Base-by-base conservation (phyloP, 106 monocot species). In the Hemerocallis citrina region DNA sequence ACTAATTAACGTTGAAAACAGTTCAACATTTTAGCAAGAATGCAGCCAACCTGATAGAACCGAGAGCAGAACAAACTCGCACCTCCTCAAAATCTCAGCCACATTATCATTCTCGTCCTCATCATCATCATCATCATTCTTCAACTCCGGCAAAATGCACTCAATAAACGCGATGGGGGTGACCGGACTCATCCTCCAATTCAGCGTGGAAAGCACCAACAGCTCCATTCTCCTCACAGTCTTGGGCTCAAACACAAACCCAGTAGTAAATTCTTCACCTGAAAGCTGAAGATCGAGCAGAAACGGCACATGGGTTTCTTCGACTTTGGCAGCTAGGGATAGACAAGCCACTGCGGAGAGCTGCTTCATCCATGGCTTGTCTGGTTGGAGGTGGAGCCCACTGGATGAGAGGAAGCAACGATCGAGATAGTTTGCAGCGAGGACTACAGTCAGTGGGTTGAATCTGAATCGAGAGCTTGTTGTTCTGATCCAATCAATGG, bases 161-260 rank as follows among this genome's bases (percentile, higher is more conserved):
- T 79, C 72, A 52, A 77, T 46, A 64, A 78, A 84, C 29, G 86
- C 73, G 40, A 92, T 69, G 0, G 92, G 78, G 1, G 92, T 92
- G 27, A 81, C 80, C 1, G 83, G 74, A 34, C 81, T 83, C 85
- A 93, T 82, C 62, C 75, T 62, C 88, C 88, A 93, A 0, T 68
- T 48, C 19, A 93, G 79, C 1, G 88, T 63, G 5, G 92, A 84
- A 8, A 92, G 73, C 46, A 87, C 75, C 32, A 92, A 67, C 11
- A 85, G 70, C 77, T 80, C 80, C 77, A 77, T 74, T 14, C 81
- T 61, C 58, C 74, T 65, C 34, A 80, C 38, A 10, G 80, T 85
- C 71, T 64, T 74, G 6, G 77, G 43, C 48, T 80, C 80, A 47
- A 80, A 77, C 57, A 74, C 10, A 23, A 59, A 77, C 28, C 57